Conservation (phyloP, 2,329 filamentous ascomycete genomes). For the Coniochaeta sp. region DNA sequence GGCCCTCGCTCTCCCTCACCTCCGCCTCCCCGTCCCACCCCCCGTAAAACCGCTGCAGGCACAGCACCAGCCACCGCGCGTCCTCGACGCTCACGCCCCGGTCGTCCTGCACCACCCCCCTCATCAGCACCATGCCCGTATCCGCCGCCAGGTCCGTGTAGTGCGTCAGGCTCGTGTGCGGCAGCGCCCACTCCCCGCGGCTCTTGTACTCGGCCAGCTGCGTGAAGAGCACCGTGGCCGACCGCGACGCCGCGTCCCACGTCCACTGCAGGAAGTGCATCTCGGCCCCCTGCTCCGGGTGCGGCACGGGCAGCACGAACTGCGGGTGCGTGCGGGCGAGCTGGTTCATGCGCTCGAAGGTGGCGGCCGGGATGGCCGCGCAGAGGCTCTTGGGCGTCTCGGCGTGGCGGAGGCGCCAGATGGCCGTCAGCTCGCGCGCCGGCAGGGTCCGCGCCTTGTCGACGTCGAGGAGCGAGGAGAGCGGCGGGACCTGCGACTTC, state of each 20-base stretch:
- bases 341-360: conserved; percentile 65
- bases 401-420: conserved; percentile 88
- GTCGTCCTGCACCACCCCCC: conserved; percentile 71
- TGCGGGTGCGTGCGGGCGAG: conserved; percentile 71
- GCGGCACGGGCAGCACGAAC: conserved; percentile 85
- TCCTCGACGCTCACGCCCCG: conserved; percentile 72
- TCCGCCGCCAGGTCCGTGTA: conserved; percentile 71
- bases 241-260: conserved; percentile 61
- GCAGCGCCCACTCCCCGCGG: conserved; percentile 79
- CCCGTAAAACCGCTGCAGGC: conserved; percentile 89
- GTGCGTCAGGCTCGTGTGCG: conserved; percentile 91
- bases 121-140: conserved; percentile 77
- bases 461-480: conserved; percentile 61
- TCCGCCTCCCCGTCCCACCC: conserved; percentile 44
- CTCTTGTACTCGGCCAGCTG: conserved; percentile 90
- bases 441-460: conserved; percentile 68
- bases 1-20: conserved; percentile 25
- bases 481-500: conserved; percentile 19
- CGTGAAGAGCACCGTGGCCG: conserved; percentile 81
- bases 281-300: conserved; percentile 63
- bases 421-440: conserved; percentile 70
- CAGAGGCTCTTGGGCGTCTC: conserved; percentile 68
- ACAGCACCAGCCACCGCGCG: conserved; percentile 86
- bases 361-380: conserved; percentile 66
- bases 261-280: conserved; percentile 97